Percentiles rank a stretch among this genome's conserved stretches.
Conservation (phyloP, 2,329 filamentous ascomycete species). For the Grosmannia clavigera region DNA sequence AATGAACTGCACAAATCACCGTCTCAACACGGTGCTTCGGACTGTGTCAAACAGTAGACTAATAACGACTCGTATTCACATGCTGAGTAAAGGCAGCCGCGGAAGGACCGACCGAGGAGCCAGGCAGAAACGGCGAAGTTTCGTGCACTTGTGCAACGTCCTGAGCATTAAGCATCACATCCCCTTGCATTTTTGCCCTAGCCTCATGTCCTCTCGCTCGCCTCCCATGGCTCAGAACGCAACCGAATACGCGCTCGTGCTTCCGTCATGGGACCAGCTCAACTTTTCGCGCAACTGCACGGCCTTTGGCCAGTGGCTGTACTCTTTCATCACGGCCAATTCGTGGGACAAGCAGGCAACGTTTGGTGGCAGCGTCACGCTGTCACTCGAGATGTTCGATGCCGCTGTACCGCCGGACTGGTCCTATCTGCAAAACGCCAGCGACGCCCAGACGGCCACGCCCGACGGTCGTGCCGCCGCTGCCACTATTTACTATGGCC, state of each 20-base stretch:
- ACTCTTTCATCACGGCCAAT: constrained; percentile 7
- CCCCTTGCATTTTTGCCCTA: too few species aligned
- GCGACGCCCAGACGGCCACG: background rate
- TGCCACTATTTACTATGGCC: background rate
- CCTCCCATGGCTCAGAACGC: background rate
- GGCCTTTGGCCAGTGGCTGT: constrained; percentile 11
- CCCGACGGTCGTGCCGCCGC: background rate
- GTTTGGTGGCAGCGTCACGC: constrained; percentile 5
- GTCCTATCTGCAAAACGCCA: background rate
- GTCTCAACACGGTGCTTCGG: too few species aligned
- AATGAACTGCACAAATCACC: too few species aligned
- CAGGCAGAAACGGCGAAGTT: too few species aligned
- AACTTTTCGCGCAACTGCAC: constrained; percentile 12
- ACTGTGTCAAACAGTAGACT: too few species aligned
- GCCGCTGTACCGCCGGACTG: constrained; percentile 1
- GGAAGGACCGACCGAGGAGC: too few species aligned
- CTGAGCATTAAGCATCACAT: too few species aligned
- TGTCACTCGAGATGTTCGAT: background rate
- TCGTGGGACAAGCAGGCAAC: constrained; percentile 4
- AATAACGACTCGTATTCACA: too few species aligned
- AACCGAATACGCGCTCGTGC: background rate
- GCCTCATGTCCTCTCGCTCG: background rate
- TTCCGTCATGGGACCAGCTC: constrained; percentile 7
- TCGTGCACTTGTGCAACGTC: too few species aligned
- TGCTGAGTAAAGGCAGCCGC: too few species aligned